Evolutionary conservation across 495 filamentous ascomycete species (phyloP).

Genomic region (Penicillium ochrochloron): DNA sequence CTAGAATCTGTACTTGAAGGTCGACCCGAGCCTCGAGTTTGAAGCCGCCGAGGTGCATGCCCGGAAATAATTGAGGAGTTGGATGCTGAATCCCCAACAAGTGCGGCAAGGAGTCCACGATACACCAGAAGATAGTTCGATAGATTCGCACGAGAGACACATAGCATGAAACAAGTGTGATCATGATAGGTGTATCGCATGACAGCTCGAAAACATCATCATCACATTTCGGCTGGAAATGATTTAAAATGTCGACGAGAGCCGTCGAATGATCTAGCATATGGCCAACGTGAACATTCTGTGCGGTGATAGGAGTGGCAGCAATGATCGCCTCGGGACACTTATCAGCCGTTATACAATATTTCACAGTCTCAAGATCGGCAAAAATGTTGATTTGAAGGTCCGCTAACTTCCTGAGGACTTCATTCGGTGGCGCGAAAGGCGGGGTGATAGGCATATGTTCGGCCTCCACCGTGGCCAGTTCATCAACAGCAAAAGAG

Average conservation of each 20-base stretch:
- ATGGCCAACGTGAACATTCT: not conserved
- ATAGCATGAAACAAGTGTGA: not conserved
- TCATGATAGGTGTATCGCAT: not conserved
- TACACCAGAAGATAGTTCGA: not conserved
- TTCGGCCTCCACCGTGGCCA: not conserved
- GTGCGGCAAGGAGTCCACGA: not conserved
- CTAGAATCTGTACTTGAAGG: not conserved
- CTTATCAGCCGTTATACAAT: not conserved
- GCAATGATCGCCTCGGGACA: not conserved
- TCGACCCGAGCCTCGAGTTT: not conserved
- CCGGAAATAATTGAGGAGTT: not conserved
- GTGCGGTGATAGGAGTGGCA: not conserved
- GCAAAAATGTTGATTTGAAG: not conserved
- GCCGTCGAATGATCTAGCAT: constrained; percentile 2
- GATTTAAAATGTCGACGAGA: not conserved
- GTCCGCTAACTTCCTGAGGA: not conserved
- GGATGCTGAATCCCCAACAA: not conserved
- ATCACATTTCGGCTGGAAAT: not conserved
- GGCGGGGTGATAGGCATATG: not conserved
- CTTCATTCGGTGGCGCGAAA: not conserved
- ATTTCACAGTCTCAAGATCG: not conserved
- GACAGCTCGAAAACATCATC: not conserved
- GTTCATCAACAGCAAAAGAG: not conserved
- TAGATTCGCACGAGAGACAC: not conserved
- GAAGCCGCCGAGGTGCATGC: not conserved